Conservation (phyloP, 345 rosid species). For the Toxicodendron radicans region DNA sequence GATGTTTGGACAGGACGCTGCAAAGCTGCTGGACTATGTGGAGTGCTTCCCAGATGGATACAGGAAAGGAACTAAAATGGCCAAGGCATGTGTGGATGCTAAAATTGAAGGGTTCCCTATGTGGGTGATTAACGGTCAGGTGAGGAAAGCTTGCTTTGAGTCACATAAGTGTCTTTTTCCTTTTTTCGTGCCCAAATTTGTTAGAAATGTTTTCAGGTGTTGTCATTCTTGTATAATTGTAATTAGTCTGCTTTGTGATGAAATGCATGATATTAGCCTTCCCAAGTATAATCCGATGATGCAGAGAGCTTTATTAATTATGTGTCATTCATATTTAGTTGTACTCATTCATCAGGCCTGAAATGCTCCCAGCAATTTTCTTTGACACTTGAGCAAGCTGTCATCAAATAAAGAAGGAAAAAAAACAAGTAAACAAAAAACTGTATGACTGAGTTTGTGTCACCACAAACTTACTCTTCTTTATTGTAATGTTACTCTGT, state of each 20-base stretch:
- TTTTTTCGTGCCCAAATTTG: not conserved
- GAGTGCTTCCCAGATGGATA: constrained; percentile 92
- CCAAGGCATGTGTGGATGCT: constrained; percentile 74
- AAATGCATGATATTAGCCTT: not conserved
- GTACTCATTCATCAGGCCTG: not conserved
- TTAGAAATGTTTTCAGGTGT: not conserved
- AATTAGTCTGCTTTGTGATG: not conserved
- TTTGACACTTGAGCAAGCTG: not conserved
- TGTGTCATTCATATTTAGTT: not conserved
- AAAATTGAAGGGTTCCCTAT: constrained; percentile 84
- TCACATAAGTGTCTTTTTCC: not conserved
- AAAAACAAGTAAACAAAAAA: not conserved
- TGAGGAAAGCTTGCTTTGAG: constrained; percentile 24
- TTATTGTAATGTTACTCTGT: constrained; percentile 4
- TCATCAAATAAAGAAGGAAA: not conserved
- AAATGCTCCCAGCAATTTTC: not conserved
- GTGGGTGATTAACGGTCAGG: constrained; percentile 86
- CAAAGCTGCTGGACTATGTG: constrained; percentile 65
- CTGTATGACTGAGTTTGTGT: not conserved
- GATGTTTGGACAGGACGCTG: constrained; percentile 89
- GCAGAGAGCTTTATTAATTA: not conserved
- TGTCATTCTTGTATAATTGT: not conserved
- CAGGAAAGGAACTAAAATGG: constrained; percentile 73
- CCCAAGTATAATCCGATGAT: not conserved
- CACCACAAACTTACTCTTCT: not conserved